Percentiles rank a stretch among this genome's conserved stretches.
phyloP scores from a whole-genome alignment of 805 yeast genomes.

The Wickerhamiella vanderwaltii region DNA sequence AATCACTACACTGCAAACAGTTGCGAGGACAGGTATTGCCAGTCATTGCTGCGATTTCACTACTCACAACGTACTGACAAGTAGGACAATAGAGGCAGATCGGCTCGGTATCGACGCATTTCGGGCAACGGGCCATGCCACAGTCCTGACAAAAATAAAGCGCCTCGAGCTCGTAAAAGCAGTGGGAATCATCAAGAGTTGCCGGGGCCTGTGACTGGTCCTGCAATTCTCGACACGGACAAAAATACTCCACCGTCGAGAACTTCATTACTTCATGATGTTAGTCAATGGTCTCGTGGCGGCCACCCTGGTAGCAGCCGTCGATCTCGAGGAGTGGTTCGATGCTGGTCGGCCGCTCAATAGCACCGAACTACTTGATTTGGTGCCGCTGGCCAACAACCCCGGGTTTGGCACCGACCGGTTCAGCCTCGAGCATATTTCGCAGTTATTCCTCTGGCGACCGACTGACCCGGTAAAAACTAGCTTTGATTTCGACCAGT shows the following conservation, averaged over 20 bases:
- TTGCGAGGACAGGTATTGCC: slow-evolving; percentile 26
- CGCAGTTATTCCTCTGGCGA: neutral
- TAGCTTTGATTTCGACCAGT: neutral
- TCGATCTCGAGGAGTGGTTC: slow-evolving; percentile 3
- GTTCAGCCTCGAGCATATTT: slow-evolving; percentile 8
- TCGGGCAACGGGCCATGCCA: slow-evolving; percentile 27
- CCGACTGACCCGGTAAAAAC: neutral
- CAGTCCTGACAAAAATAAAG: slow-evolving; percentile 31
- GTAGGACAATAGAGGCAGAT: slow-evolving; percentile 28
- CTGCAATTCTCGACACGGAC: slow-evolving; percentile 14
- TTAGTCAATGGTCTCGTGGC: slow-evolving; percentile 1
- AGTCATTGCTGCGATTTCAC: slow-evolving; percentile 20
- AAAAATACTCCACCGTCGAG: slow-evolving; percentile 10
- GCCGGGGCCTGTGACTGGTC: slow-evolving; percentile 16
- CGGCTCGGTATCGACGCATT: slow-evolving; percentile 28
- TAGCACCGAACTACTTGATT: slow-evolving; percentile 11
- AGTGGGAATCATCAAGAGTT: slow-evolving; percentile 16
- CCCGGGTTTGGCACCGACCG: slow-evolving; percentile 15
- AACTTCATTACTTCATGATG: neutral
- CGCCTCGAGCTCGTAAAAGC: slow-evolving; percentile 22
- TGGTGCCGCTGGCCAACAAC: slow-evolving; percentile 13
- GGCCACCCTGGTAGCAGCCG: neutral
- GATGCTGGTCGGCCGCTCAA: slow-evolving; percentile 12
- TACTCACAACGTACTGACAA: slow-evolving; percentile 27
- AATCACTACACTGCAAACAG: slow-evolving; percentile 29